Evolutionary conservation across 202 grass and related monocot species (phyloP).

Genomic region (Cymbopogon flexuosus): DNA sequence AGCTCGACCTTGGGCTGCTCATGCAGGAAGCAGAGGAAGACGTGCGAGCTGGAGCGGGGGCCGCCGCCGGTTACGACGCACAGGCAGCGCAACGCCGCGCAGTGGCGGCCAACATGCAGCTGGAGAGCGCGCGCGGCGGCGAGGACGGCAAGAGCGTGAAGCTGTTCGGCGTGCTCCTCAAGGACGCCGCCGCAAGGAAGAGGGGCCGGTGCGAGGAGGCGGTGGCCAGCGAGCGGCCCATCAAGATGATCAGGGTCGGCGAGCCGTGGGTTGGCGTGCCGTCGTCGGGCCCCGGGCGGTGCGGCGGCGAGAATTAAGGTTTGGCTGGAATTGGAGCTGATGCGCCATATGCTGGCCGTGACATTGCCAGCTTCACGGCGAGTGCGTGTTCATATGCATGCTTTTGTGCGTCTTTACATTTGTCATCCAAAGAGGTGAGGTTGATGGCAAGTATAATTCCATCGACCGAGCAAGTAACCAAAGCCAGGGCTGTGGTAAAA

Average conservation of each 20-base stretch:
- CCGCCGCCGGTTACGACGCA: not conserved
- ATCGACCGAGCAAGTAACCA: slow-evolving; percentile 23
- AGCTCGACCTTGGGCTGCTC: slow-evolving; percentile 49
- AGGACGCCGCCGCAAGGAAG: slow-evolving; percentile 39
- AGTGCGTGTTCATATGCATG: not conserved
- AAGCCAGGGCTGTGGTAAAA: slow-evolving; percentile 13
- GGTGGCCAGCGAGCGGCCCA: slow-evolving; percentile 42
- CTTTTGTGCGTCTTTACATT: not conserved
- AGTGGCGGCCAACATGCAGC: not conserved
- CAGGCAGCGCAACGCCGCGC: not conserved
- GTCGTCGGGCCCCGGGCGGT: slow-evolving; percentile 27
- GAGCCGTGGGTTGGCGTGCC: slow-evolving; percentile 49
- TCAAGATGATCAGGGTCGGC: slow-evolving; percentile 54
- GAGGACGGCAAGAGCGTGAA: slow-evolving; percentile 42
- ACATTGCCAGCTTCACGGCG: not conserved
- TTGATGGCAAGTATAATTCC: not conserved
- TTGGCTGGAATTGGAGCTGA: not conserved
- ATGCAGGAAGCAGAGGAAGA: slow-evolving; percentile 45
- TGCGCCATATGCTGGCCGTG: not conserved
- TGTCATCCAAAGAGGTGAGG: not conserved
- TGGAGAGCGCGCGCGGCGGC: not conserved
- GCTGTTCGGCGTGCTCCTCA: slow-evolving; percentile 71
- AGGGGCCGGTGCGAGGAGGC: slow-evolving; percentile 43
- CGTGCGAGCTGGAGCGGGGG: not conserved
- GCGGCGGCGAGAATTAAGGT: slow-evolving; percentile 33